Evolutionary conservation across 352 stramenopile genomes (phyloP), one percentile per base, ranked within the genome.

Genomic region (Phytophthora macrochlamydospora): DNA sequence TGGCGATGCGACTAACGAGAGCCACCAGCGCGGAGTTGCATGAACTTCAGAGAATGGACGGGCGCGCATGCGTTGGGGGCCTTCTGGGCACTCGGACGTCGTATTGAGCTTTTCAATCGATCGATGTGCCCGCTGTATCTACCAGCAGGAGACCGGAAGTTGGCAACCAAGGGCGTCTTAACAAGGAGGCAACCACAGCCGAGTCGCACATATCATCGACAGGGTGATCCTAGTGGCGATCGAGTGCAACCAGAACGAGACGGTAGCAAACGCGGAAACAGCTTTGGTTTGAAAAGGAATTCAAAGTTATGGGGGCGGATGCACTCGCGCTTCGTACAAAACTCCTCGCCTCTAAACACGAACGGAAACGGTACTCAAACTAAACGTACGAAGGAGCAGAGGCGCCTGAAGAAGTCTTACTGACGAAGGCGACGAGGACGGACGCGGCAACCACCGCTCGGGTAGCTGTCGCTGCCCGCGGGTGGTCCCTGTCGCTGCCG

Each of bases 371-470:
- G n/a, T n/a, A 53, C 35, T 53, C 32, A 46, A 53, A 49, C 43
- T 49, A 48, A 14, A 62, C 29, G 44, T 48, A 59, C 30, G 29
- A 42, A 31, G 31, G 33, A 46, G 29, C 37, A 2, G n/a, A 24
- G 28, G n/a, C 37, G 14, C 12, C 18, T 5, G 38, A 30, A 29
- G n/a, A 32, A 28, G 0, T 56, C 30, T 50, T 55, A 63, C 48
- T 69, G 61, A 12, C 61, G 61, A 29, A 69, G 53, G 51, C 53
- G 61, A 43, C 61, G 61, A 52, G 60, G 45, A 4, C 61, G 61
- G 38, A 69, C 61, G 46, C 63, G 31, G 61, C 61, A 69, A n/a
- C 61, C 61, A 11, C 40, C 61, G 1, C 7, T 63, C 1, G 53
- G 28, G 0, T 48, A 38, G 9, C 12, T 14, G 33, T 56, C 50